phyloP scores from a whole-genome alignment of 2,329 filamentous ascomycete species.

The Colletotrichum acutatum region DNA sequence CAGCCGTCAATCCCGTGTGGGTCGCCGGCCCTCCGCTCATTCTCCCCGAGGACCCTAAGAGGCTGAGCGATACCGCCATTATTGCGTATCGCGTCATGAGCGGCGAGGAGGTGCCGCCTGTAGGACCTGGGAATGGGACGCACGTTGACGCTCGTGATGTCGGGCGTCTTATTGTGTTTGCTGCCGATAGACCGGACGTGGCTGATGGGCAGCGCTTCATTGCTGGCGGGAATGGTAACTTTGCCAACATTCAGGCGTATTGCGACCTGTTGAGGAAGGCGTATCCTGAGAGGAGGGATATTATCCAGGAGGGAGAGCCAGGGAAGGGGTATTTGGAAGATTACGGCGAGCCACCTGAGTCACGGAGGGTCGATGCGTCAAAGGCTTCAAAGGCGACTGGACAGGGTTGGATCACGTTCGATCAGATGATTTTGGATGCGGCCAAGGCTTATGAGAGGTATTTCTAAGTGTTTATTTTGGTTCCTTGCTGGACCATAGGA shows the following conservation, averaged over 20 bases:
- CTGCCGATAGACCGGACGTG: not conserved
- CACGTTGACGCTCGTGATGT: slow-evolving; percentile 36
- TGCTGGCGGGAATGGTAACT: slow-evolving; percentile 9
- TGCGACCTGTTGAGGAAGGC: slow-evolving; percentile 21
- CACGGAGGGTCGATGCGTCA: slow-evolving; percentile 19
- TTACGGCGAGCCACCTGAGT: slow-evolving; percentile 8
- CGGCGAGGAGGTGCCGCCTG: slow-evolving; percentile 5
- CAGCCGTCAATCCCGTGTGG: slow-evolving; percentile 29
- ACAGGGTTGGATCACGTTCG: slow-evolving; percentile 16
- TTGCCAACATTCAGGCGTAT: slow-evolving; percentile 18
- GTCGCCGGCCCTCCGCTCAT: slow-evolving; percentile 31
- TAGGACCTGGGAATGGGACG: slow-evolving; percentile 14
- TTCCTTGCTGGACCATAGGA: not conserved
- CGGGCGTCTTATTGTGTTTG: slow-evolving; percentile 19
- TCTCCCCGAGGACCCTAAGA: slow-evolving; percentile 21
- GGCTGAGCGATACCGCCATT: slow-evolving; percentile 33
- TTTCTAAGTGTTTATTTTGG: not conserved
- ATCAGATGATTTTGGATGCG: slow-evolving; percentile 27
- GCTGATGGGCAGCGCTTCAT: slow-evolving; percentile 18
- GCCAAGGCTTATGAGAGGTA: slow-evolving; percentile 31
- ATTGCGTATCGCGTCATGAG: slow-evolving; percentile 37
- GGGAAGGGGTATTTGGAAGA: slow-evolving; percentile 24
- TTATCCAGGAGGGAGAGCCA: slow-evolving; percentile 26
- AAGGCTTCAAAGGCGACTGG: slow-evolving; percentile 31
- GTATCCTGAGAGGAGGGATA: slow-evolving; percentile 3